These are phyloP conservation scores for Purshia tridentata DNA, from an alignment of 306 rosid species.

Conservation along the genomic window DNA sequence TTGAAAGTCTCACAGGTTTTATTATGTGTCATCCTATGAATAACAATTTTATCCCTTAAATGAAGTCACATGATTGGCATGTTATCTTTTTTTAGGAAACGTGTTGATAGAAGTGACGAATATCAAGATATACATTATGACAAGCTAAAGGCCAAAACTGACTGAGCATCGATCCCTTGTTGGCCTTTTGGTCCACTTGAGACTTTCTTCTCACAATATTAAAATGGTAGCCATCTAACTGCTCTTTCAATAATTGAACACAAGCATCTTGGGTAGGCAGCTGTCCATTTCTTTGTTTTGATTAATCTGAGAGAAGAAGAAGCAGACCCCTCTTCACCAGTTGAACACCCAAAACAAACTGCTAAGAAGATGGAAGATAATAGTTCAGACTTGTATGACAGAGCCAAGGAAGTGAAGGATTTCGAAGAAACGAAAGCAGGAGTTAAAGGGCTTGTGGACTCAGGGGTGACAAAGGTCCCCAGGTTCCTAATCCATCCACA, in stretches of 20 bases:
- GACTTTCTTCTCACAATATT: neutral
- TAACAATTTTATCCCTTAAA: too few relatives aligned
- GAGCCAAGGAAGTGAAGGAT: conserved; percentile 58
- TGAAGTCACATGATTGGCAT: too few relatives aligned
- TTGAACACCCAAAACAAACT: too few relatives aligned
- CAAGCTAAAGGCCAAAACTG: too few relatives aligned
- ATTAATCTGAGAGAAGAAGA: conserved; percentile 19
- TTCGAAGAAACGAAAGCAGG: conserved; percentile 76
- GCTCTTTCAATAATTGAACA: conserved; percentile 4
- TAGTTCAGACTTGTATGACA: conserved; percentile 33
- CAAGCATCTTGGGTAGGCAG: conserved; percentile 30
- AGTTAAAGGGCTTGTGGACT: conserved; percentile 69
- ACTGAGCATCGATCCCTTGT: too few relatives aligned
- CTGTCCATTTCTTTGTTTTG: conserved; percentile 8
- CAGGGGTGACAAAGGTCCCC: conserved; percentile 58
- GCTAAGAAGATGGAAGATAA: neutral
- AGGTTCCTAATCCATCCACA: conserved; percentile 57
- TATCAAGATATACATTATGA: too few relatives aligned
- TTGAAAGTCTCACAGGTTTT: too few relatives aligned
- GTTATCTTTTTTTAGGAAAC: too few relatives aligned
- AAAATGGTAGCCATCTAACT: conserved; percentile 27
- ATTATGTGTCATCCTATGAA: too few relatives aligned
- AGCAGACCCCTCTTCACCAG: neutral
- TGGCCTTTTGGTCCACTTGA: too few relatives aligned
- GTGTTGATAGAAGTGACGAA: too few relatives aligned